Base-by-base conservation (phyloP, 495 filamentous ascomycete species). In the Staphylotrichum longicolle region DNA sequence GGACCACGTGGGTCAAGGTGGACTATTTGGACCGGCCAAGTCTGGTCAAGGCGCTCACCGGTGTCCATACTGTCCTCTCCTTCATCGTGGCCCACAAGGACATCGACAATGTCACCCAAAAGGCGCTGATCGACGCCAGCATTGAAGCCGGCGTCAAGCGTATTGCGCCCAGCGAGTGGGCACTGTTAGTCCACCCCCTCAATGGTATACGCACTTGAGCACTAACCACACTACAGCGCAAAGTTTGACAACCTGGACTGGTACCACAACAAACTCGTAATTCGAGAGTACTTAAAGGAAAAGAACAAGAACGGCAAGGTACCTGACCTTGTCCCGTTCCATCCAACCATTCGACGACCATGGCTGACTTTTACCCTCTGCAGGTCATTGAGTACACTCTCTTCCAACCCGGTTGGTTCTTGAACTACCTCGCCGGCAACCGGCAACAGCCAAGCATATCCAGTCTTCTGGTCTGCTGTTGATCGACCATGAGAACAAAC, bases 311-410 rank as follows among this genome's bases (percentile, higher is more conserved):
- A 63, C 9, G 41, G 46, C 57, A 56, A 63, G 12, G 60, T 40
- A 27, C n/a, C 45, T 30, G 30, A 34, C n/a, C 46, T 56, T 15
- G 27, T 32, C 62, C 45, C 20, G 20, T 27, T 27, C 20, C 20
- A 27, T 1, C 20, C 20, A 27, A 27, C 20, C 20, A 27, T 27
- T 27, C 20, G 1, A 27, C 0, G 20, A 27, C 1, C 20, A 27
- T 1, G 1, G 20, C 20, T 27, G 20, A 40, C 55, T 40, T 58
- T 54, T 39, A 67, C 35, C 40, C 41, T 1, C 47, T 11, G 15
- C 49, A 83, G 82, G 72, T 84, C 44, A 77, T 87, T 33, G 80
- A 86, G 58, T 87, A 86, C 62, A 75, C 68, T 8, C 64, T 85
- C 2, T 85, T 86, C 63, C 80, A 83, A 44, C 79, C 80, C 0